Percentiles rank a stretch among this genome's conserved stretches.
Evolutionary conservation across 2,329 filamentous ascomycete genomes (phyloP).

Genomic region (Fusarium concolor): DNA sequence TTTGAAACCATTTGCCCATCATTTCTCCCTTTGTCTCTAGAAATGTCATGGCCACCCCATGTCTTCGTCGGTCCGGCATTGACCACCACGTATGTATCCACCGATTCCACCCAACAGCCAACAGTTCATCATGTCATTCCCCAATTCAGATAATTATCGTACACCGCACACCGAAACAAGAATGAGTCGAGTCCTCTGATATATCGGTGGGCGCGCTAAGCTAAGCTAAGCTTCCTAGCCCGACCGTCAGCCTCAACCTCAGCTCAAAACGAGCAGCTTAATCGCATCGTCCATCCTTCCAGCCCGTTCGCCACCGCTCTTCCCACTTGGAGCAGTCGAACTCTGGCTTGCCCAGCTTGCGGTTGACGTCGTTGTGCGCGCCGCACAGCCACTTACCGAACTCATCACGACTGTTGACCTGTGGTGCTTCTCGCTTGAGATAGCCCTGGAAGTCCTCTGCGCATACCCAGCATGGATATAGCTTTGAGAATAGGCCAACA

Average conservation of each 20-base stretch:
- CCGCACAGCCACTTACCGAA: conserved; percentile 87
- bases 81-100: conserved; percentile 24
- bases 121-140: conserved; percentile 20
- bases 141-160: conserved; percentile 12
- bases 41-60: conserved; percentile 3
- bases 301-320: conserved; percentile 93
- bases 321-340: conserved; percentile 95
- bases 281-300: conserved; percentile 75
- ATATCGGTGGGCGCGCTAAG: conserved; percentile 16
- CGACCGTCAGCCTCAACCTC: conserved; percentile 27
- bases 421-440: conserved; percentile 77
- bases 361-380: conserved; percentile 88
- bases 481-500: conserved; percentile 80
- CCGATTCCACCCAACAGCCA: conserved; percentile 12
- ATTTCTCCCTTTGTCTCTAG: conserved; percentile 2
- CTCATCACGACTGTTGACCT: conserved; percentile 69
- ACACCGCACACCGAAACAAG: conserved; percentile 36
- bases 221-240: conserved; percentile 14
- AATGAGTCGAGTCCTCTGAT: conserved; percentile 4
- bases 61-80: conserved; percentile 29
- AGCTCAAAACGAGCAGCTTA: conserved; percentile 48
- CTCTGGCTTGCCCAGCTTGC: conserved; percentile 86
- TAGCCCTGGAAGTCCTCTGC: conserved; percentile 90
- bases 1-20: conserved; percentile 11
- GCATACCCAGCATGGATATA: conserved; percentile 97